phyloP scores from a whole-genome alignment of 2,329 filamentous ascomycete species.

The Ophiosphaerella korrae region DNA sequence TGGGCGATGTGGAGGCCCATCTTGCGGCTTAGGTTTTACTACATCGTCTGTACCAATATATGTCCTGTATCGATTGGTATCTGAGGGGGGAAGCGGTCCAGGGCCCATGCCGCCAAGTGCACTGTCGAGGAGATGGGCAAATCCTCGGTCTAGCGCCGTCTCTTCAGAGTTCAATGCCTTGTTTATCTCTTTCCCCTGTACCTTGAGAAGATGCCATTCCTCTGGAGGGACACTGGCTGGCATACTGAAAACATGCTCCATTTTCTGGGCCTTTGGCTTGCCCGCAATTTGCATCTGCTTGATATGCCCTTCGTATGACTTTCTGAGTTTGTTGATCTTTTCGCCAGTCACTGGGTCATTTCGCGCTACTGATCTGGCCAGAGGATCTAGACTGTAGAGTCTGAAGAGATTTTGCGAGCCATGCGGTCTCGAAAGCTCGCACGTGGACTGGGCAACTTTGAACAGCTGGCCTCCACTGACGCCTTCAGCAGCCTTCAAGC shows the following conservation, averaged over 20 bases:
- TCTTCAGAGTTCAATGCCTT: conserved; percentile 36
- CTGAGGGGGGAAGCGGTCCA: conserved; percentile 49
- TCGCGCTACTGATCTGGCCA: conserved; percentile 64
- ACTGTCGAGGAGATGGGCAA: conserved; percentile 44
- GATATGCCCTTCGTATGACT: conserved; percentile 60
- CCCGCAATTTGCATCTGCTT: conserved; percentile 56
- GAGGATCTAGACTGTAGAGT: conserved; percentile 61
- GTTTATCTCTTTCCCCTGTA: conserved; percentile 48
- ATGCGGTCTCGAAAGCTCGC: conserved; percentile 59
- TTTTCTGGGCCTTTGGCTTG: conserved; percentile 54
- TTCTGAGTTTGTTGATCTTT: conserved; percentile 67
- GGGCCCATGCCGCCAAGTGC: conserved; percentile 50
- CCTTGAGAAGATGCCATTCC: conserved; percentile 48
- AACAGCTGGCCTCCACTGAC: conserved; percentile 41
- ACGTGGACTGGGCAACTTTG: conserved; percentile 43
- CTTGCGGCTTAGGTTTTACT: conserved; percentile 34
- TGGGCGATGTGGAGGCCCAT: conserved; percentile 26
- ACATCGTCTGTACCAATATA: conserved; percentile 54
- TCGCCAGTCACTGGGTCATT: conserved; percentile 66
- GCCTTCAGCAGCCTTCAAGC: conserved; percentile 36
- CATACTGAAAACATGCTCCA: conserved; percentile 42
- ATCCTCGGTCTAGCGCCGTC: conserved; percentile 27
- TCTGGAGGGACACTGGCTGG: conserved; percentile 48
- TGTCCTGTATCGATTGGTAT: conserved; percentile 50
- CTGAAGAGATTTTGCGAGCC: conserved; percentile 63